phyloP scores from a whole-genome alignment of 78 protist species.

The Diacronema lutheri region DNA sequence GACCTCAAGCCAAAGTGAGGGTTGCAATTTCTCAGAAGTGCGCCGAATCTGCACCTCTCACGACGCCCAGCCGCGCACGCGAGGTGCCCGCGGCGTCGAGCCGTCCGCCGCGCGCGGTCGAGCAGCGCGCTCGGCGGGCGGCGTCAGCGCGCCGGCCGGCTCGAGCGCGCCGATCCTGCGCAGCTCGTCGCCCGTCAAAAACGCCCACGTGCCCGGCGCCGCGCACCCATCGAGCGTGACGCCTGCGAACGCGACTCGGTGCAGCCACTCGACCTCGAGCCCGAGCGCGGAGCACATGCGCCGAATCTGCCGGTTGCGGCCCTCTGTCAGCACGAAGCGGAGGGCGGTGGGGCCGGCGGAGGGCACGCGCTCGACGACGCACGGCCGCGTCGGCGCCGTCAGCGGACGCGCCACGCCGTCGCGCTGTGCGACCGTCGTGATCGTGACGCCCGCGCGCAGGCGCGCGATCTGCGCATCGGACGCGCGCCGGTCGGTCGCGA shows the following conservation, averaged over 20 bases:
- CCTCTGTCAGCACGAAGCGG: conserved; percentile 3
- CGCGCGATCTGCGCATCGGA: background rate
- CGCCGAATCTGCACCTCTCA: too few relatives aligned
- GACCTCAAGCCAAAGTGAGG: too few relatives aligned
- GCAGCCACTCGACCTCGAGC: background rate
- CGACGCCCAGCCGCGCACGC: too few relatives aligned
- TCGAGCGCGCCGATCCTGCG: too few relatives aligned
- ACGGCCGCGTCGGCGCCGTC: conserved; percentile 1
- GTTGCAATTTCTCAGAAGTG: too few relatives aligned
- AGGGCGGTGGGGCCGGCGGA: background rate
- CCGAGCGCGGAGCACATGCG: background rate
- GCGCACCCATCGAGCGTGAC: background rate
- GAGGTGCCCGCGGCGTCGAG: too few relatives aligned
- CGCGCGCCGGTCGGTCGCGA: background rate
- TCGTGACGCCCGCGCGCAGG: background rate
- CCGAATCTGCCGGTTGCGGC: background rate
- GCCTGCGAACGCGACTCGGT: background rate
- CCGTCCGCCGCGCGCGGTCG: too few relatives aligned
- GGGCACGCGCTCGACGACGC: background rate
- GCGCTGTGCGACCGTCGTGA: background rate
- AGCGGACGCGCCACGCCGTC: background rate
- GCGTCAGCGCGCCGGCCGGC: too few relatives aligned
- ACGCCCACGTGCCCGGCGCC: background rate
- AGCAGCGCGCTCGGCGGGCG: too few relatives aligned
- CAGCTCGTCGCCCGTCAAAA: background rate